These are phyloP conservation scores for Pterocarpus macrocarpus DNA, from an alignment of 306 rosid genomes.

Conservation along the genomic window DNA sequence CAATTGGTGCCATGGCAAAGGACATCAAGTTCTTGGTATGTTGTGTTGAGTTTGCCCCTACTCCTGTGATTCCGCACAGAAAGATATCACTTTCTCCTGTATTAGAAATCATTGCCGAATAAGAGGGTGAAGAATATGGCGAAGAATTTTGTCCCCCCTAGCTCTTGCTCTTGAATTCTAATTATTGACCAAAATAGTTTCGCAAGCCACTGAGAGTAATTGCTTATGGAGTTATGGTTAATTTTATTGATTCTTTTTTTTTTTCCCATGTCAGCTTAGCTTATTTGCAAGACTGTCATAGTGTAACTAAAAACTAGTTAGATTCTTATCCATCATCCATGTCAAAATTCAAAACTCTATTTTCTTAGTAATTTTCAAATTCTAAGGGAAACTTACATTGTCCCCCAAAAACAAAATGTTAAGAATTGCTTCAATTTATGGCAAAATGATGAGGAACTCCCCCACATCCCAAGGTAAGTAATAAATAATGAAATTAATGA, in stretches of 20 bases:
- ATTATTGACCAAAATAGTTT: not conserved
- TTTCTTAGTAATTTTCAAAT: no score
- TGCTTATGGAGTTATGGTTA: not conserved
- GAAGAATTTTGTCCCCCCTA: not conserved
- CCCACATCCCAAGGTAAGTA: no score
- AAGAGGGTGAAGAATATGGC: conserved; percentile 40
- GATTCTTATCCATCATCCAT: not conserved
- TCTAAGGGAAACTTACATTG: no score
- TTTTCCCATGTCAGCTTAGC: not conserved
- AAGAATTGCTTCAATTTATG: not conserved
- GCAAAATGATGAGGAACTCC: not conserved
- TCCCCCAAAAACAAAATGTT: not conserved
- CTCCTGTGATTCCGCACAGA: not conserved
- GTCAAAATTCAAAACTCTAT: not conserved
- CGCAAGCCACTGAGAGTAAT: not conserved
- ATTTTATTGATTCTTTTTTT: no score
- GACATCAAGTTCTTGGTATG: not conserved
- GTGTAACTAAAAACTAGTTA: not conserved
- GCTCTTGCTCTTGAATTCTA: not conserved
- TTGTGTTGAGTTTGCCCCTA: not conserved
- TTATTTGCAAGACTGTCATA: no score
- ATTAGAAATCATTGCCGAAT: conserved; percentile 56
- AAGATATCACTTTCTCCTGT: conserved; percentile 48
- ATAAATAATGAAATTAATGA: no score
- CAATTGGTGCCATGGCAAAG: not conserved